Conservation (phyloP, 257 asterid species). For the Euphrasia confusa region DNA sequence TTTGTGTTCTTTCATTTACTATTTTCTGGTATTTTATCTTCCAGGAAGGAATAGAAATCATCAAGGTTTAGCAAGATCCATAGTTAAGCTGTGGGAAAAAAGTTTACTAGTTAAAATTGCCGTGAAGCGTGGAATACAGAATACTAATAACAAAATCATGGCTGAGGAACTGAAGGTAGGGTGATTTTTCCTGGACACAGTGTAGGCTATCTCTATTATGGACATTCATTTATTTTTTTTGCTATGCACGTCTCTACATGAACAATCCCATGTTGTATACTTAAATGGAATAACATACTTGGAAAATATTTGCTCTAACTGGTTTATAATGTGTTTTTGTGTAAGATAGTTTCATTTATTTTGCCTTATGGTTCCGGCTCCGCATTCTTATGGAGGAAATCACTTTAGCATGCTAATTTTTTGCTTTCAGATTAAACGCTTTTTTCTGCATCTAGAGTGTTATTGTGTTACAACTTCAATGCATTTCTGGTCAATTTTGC, state of each 20-base stretch:
- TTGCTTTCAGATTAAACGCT: not conserved
- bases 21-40: constrained; percentile 22
- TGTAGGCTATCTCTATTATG: constrained; percentile 19
- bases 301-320: constrained; percentile 2
- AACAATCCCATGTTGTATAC: not conserved
- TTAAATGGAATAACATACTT: constrained; percentile 10
- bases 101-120: constrained; percentile 94
- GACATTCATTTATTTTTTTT: constrained; percentile 3
- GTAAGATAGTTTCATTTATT: constrained; percentile 11
- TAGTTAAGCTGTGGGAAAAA: constrained; percentile 93
- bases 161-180: constrained; percentile 92
- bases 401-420: constrained; percentile 10
- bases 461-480: not conserved
- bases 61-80: constrained; percentile 90
- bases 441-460: not conserved
- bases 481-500: not conserved
- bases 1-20: constrained; percentile 10
- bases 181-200: constrained; percentile 15
- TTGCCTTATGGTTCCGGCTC: not conserved
- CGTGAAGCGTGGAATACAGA: constrained; percentile 98
- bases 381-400: not conserved
- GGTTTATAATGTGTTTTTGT: not conserved
- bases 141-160: constrained; percentile 93
- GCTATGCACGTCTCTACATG: not conserved
- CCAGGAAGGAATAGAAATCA: constrained; percentile 94